Evolutionary conservation across 352 stramenopile species (phyloP).

Genomic region (Plasmopara halstedii): DNA sequence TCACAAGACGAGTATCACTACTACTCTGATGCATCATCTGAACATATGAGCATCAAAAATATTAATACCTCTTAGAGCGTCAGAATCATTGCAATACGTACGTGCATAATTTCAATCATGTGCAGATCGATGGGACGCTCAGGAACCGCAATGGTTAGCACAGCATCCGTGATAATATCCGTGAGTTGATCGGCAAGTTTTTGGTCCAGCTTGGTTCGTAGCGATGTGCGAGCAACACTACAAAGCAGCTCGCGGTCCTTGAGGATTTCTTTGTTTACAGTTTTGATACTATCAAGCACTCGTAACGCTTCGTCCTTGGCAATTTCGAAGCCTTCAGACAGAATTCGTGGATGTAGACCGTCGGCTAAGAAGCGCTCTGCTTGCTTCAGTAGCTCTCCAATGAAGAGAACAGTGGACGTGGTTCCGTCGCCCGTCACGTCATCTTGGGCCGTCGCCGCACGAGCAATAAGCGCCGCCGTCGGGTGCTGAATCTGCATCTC

Average conservation of each 20-base stretch:
- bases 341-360: slow-evolving; percentile 95
- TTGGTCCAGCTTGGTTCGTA: slow-evolving; percentile 97
- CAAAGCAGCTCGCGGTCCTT: slow-evolving; percentile 94
- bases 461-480: slow-evolving; percentile 96
- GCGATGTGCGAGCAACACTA: slow-evolving; percentile 91
- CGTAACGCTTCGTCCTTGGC: slow-evolving; percentile 92
- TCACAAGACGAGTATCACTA: slow-evolving; percentile 91
- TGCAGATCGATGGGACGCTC: slow-evolving; percentile 93
- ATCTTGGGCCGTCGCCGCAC: slow-evolving; percentile 96
- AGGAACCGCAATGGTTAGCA: slow-evolving; percentile 89
- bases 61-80: background rate
- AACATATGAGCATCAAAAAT: background rate
- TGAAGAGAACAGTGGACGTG: slow-evolving; percentile 98
- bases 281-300: slow-evolving; percentile 93
- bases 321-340: slow-evolving; percentile 97
- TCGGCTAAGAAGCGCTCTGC: slow-evolving; percentile 95
- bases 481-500: slow-evolving; percentile 99
- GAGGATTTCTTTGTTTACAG: slow-evolving; percentile 62
- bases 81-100: slow-evolving; percentile 21
- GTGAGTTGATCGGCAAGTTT: slow-evolving; percentile 91
- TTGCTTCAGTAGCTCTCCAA: slow-evolving; percentile 97
- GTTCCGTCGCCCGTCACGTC: slow-evolving; percentile 95
- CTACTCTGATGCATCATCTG: slow-evolving; percentile 96
- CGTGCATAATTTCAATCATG: slow-evolving; percentile 99
- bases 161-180: slow-evolving; percentile 96